Percentiles rank a stretch among this genome's conserved stretches.
Conservation (phyloP, 352 stramenopile genomes). For the Globisporangium nunn region DNA sequence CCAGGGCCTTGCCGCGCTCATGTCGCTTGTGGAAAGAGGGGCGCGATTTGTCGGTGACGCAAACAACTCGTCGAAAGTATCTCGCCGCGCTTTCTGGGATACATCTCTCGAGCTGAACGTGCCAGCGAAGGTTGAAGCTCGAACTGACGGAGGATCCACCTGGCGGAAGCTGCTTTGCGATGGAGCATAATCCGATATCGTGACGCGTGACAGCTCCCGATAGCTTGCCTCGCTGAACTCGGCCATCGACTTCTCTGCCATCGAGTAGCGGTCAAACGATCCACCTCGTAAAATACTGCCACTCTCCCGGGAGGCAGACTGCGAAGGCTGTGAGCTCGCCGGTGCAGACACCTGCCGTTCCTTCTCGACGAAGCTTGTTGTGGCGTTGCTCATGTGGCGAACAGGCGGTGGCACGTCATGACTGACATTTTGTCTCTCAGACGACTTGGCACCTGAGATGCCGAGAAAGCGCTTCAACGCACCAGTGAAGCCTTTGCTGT, state of each 20-base stretch:
- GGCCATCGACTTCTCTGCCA: constrained; percentile 17
- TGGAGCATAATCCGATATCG: not conserved
- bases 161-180: not conserved
- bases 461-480: constrained; percentile 68
- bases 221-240: constrained; percentile 4
- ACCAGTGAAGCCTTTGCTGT: constrained; percentile 29
- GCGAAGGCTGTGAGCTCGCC: not conserved
- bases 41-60: constrained; percentile 35
- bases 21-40: not conserved
- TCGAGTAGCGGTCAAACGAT: constrained; percentile 6
- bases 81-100: constrained; percentile 28
- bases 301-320: not conserved
- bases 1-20: constrained; percentile 8
- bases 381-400: not conserved
- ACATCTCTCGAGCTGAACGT: not conserved
- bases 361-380: not conserved
- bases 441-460: constrained; percentile 24
- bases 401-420: not conserved
- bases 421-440: not conserved
- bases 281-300: not conserved
- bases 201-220: not conserved
- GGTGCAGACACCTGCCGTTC: not conserved
- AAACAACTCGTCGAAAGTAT: constrained; percentile 75
- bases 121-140: constrained; percentile 2
- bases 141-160: not conserved